Percentiles rank a stretch among this genome's conserved stretches.
These are phyloP conservation scores for Scopulariopsis brevicaulis DNA, from an alignment of 2,329 filamentous ascomycete genomes.

Conservation along the genomic window DNA sequence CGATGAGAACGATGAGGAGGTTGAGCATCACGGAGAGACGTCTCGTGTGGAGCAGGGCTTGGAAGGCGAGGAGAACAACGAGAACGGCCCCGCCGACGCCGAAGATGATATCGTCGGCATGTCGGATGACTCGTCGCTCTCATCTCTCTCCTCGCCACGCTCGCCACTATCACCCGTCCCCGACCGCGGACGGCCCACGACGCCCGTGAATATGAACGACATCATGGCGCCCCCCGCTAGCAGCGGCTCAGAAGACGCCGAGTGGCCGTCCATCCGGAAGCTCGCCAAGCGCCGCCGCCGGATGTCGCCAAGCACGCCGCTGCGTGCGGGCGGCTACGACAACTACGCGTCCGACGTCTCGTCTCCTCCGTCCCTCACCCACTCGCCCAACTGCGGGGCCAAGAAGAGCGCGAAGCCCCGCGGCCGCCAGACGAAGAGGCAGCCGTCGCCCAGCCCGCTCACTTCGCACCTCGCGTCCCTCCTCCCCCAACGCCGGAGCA, in stretches of 20 bases:
- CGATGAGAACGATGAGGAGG: neutral
- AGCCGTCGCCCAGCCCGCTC: slow-evolving; percentile 27
- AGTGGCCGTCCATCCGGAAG: slow-evolving; percentile 40
- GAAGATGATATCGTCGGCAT: slow-evolving; percentile 6
- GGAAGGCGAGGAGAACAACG: slow-evolving; percentile 8
- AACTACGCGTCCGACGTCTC: slow-evolving; percentile 41
- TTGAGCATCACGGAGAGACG: slow-evolving; percentile 7
- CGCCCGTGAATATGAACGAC: slow-evolving; percentile 31
- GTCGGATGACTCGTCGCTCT: slow-evolving; percentile 16
- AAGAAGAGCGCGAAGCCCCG: slow-evolving; percentile 15
- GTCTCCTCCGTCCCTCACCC: slow-evolving; percentile 54
- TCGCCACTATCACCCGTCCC: slow-evolving; percentile 13
- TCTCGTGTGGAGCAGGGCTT: neutral
- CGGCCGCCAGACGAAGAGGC: slow-evolving; percentile 18
- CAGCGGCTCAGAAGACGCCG: slow-evolving; percentile 32
- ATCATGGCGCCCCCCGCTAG: slow-evolving; percentile 44
- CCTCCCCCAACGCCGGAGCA: slow-evolving; percentile 39
- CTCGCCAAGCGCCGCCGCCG: slow-evolving; percentile 34
- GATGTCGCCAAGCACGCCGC: slow-evolving; percentile 22
- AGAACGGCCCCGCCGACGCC: slow-evolving; percentile 8
- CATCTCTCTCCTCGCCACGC: slow-evolving; percentile 16
- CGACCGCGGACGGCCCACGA: slow-evolving; percentile 20
- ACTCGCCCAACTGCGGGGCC: slow-evolving; percentile 44
- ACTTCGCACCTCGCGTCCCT: slow-evolving; percentile 43
- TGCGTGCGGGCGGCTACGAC: slow-evolving; percentile 10